Conservation (phyloP, 2,329 filamentous ascomycete genomes). For the Talaromyces sp. region DNA sequence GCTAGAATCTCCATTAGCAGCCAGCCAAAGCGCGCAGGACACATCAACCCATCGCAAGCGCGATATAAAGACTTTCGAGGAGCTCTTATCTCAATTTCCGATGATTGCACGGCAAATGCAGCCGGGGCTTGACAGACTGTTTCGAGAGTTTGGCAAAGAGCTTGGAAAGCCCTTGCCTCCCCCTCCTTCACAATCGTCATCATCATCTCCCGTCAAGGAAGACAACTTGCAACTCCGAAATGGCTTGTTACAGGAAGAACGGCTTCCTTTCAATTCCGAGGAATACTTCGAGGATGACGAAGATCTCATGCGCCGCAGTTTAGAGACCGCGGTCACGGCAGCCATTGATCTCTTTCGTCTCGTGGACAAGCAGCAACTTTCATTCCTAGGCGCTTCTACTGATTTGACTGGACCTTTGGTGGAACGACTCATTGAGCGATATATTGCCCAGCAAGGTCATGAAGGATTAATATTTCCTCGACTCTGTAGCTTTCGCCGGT, state of each 20-base stretch:
- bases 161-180: slow-evolving; percentile 80
- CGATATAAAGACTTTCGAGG: slow-evolving; percentile 83
- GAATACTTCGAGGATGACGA: slow-evolving; percentile 86
- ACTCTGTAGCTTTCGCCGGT: slow-evolving; percentile 68
- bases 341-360: slow-evolving; percentile 94
- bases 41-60: slow-evolving; percentile 59
- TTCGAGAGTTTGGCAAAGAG: slow-evolving; percentile 80
- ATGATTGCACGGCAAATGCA: slow-evolving; percentile 98
- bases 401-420: slow-evolving; percentile 88
- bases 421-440: slow-evolving; percentile 89
- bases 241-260: slow-evolving; percentile 17
- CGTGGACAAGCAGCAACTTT: slow-evolving; percentile 93
- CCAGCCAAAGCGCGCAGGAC: slow-evolving; percentile 27
- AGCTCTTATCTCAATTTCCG: slow-evolving; percentile 84
- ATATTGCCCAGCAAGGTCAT: slow-evolving; percentile 89
- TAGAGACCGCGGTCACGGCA: slow-evolving; percentile 87
- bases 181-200: slow-evolving; percentile 50
- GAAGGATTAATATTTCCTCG: slow-evolving; percentile 76
- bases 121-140: slow-evolving; percentile 78
- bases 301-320: slow-evolving; percentile 76
- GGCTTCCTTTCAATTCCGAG: slow-evolving; percentile 52
- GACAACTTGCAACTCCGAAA: slow-evolving; percentile 20
- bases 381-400: slow-evolving; percentile 83
- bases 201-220: slow-evolving; percentile 55
- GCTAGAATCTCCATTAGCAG: slow-evolving; percentile 13